Evolutionary conservation across 331 rosid genomes (phyloP), one percentile per base, ranked within the genome.

Genomic region (Erythrophleum ivorense): DNA sequence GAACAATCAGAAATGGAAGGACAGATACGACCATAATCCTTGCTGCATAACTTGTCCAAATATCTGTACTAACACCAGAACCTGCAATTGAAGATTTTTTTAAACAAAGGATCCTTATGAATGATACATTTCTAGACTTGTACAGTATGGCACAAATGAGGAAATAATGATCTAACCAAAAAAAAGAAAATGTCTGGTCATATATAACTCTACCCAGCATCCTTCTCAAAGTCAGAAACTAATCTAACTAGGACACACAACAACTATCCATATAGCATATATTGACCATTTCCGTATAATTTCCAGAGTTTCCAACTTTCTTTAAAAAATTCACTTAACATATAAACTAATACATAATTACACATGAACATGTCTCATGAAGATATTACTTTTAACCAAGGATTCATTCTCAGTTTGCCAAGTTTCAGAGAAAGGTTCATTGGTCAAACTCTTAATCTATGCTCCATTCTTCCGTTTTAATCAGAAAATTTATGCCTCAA

Each of bases 1-100:
- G 99, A 81, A 96, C 99, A 72, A 96, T 83, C 81, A 94, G 0
- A 82, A 94, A 96, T 34, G 99, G 99, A 62, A 94, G 41, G 74
- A 92, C 84, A 58, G 98, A 96, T 81, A 91, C 3, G 73, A 83
- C 82, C 99, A 96, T 94, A 76, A 96, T 92, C 79, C n/a, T 88
- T 73, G 97, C 99, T 69, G 97, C 88, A 85, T 94, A 96, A 77
- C 90, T 88, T 73, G 99, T 94, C 99, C 98, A 96, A 64, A 94
- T 91, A 84, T 96, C 99, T 57, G 98, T 94, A 74, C 97, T 92
- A 69, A 96, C 89, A 75, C 99, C 99, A 90, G 99, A 92, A 70
- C 92, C 99, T 96, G 90, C 85, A 88, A 66, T 73, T 6, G 38
- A 76, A 83, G 36, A 80, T 40, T 80, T 55, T 43, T 67, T 77